Evolutionary conservation across 768 basidiomycete genomes (phyloP).

Genomic region (Boletus reticulatus): DNA sequence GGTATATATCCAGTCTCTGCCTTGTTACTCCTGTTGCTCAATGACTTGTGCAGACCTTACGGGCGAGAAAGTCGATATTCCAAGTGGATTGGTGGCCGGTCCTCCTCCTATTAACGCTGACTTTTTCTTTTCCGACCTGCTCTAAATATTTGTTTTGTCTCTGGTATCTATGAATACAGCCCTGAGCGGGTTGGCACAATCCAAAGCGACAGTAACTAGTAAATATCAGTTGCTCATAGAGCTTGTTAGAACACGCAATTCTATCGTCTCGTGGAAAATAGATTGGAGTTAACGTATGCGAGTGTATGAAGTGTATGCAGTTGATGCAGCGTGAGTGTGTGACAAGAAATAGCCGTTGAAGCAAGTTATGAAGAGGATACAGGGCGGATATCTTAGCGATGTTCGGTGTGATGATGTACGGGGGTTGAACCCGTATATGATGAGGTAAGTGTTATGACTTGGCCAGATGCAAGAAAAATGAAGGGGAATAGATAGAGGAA

Average conservation of each 20-base stretch:
- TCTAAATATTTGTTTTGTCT: slow-evolving; percentile 20
- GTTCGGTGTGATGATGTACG: slow-evolving; percentile 44
- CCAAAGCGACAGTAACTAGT: slow-evolving; percentile 7
- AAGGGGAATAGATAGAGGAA: background rate
- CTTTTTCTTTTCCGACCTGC: slow-evolving; percentile 80
- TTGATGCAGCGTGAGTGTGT: slow-evolving; percentile 47
- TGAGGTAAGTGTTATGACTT: slow-evolving; percentile 24
- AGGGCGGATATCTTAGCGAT: slow-evolving; percentile 20
- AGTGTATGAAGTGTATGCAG: slow-evolving; percentile 41
- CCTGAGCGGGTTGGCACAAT: background rate
- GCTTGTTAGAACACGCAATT: slow-evolving; percentile 21
- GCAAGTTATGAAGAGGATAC: slow-evolving; percentile 8
- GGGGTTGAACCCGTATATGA: slow-evolving; percentile 83
- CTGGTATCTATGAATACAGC: slow-evolving; percentile 6
- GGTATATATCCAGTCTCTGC: slow-evolving; percentile 44
- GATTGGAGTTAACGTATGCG: slow-evolving; percentile 10
- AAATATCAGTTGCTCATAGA: slow-evolving; percentile 24
- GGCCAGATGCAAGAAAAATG: background rate
- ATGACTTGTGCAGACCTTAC: slow-evolving; percentile 65
- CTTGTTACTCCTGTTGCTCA: background rate
- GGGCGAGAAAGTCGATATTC: slow-evolving; percentile 88
- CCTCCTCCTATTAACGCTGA: slow-evolving; percentile 77
- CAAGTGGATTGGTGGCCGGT: slow-evolving; percentile 73
- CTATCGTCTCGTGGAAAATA: slow-evolving; percentile 15
- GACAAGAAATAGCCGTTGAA: slow-evolving; percentile 30